Percentiles rank a stretch among this genome's conserved stretches.
phyloP scores from a whole-genome alignment of 108 stramenopile species.

The Nannochloropsis granulata region DNA sequence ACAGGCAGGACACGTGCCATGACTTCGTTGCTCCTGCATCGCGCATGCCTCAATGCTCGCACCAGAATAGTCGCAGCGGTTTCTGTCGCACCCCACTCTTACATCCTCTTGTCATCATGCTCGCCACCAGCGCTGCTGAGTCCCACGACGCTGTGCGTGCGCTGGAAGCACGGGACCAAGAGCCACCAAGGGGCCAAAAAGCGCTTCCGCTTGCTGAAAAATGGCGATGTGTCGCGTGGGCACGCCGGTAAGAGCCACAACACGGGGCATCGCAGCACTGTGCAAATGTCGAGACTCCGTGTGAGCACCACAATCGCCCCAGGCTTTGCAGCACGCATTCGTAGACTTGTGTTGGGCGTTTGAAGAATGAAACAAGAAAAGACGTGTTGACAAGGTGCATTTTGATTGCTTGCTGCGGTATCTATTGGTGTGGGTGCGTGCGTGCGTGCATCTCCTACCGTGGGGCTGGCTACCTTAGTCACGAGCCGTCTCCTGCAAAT shows the following conservation, averaged over 20 bases:
- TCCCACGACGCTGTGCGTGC: neutral
- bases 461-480: no score
- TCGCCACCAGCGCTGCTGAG: no score
- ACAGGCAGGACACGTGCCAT: neutral
- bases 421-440: no score
- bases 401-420: no score
- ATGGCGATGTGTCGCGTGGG: neutral
- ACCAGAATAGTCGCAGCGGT: neutral
- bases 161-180: neutral
- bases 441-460: no score
- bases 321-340: neutral
- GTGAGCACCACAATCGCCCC: neutral
- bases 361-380: neutral
- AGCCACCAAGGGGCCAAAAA: neutral
- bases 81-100: neutral
- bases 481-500: no score
- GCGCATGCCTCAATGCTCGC: neutral
- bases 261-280: neutral
- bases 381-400: no score
- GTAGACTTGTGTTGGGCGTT: neutral
- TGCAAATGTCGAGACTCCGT: neutral
- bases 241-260: neutral
- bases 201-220: neutral
- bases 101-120: neutral
- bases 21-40: neutral